These are phyloP conservation scores for Umbellularia californica DNA, from an alignment of 164 flowering plant species.

Conservation along the genomic window DNA sequence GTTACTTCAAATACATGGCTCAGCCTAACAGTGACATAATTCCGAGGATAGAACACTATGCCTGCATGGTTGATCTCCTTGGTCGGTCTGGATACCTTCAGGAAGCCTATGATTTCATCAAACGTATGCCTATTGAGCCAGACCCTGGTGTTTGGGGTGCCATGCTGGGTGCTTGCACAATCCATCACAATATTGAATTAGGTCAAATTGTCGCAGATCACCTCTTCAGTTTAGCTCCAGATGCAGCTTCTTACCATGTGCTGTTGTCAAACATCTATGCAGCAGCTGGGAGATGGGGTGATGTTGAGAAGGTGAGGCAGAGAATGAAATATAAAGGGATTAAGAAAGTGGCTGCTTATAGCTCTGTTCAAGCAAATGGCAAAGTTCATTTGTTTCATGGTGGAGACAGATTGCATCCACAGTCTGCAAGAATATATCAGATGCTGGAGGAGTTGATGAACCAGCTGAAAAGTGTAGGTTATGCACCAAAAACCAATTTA, in stretches of 20 bases:
- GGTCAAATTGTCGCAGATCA: constrained; percentile 8
- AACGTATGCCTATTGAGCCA: constrained; percentile 11
- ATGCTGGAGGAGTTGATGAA: constrained; percentile 7
- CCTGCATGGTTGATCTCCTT: constrained; percentile 18
- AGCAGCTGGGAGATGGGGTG: constrained; percentile 14
- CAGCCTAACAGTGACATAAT: not conserved
- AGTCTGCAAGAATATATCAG: constrained; percentile 2
- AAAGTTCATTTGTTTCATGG: constrained; percentile 7
- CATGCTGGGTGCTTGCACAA: constrained; percentile 15
- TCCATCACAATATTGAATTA: constrained; percentile 9
- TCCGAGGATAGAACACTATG: constrained; percentile 14
- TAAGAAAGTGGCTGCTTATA: constrained; percentile 7
- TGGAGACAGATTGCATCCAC: constrained; percentile 10
- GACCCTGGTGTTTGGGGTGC: constrained; percentile 17
- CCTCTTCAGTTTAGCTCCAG: constrained; percentile 12
- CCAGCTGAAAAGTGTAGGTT: not conserved
- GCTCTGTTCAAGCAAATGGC: constrained; percentile 10
- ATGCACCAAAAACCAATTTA: not conserved
- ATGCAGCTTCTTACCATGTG: constrained; percentile 6
- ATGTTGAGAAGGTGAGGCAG: constrained; percentile 11
- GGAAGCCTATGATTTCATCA: constrained; percentile 15
- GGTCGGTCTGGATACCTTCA: constrained; percentile 14
- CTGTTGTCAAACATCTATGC: constrained; percentile 18
- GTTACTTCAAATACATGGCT: constrained; percentile 4
- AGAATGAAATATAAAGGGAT: constrained; percentile 10